These are phyloP conservation scores for Guyanaporus albipodus DNA, from an alignment of 768 basidiomycete species.

Conservation along the genomic window DNA sequence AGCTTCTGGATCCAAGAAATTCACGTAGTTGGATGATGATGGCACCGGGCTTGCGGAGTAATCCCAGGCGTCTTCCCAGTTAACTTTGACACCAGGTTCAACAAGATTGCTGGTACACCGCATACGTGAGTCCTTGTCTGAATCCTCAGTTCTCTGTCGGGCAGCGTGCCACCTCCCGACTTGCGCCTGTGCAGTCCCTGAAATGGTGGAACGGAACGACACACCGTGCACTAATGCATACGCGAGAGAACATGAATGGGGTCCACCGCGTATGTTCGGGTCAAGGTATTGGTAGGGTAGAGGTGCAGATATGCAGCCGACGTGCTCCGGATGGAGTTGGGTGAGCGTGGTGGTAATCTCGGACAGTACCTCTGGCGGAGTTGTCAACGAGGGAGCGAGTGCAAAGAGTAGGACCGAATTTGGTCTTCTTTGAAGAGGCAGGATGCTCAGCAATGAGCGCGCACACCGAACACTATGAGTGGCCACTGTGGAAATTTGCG, in stretches of 20 bases:
- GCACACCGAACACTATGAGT: slow-evolving; percentile 18
- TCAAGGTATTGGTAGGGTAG: slow-evolving; percentile 26
- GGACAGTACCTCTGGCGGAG: slow-evolving; percentile 30
- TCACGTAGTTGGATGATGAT: background rate
- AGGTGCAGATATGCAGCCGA: slow-evolving; percentile 64
- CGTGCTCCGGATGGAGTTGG: slow-evolving; percentile 36
- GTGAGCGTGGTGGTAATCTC: slow-evolving; percentile 38
- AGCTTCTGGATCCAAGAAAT: background rate
- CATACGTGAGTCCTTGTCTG: background rate
- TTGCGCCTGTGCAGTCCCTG: slow-evolving; percentile 53
- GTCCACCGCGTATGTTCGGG: slow-evolving; percentile 9
- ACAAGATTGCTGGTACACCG: slow-evolving; percentile 2
- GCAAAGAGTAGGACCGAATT: slow-evolving; percentile 20
- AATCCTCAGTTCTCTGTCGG: slow-evolving; percentile 27
- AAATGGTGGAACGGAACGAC: slow-evolving; percentile 61
- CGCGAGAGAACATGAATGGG: slow-evolving; percentile 55
- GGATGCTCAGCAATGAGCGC: slow-evolving; percentile 13
- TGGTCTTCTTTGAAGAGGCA: slow-evolving; percentile 2
- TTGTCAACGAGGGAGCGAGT: slow-evolving; percentile 24
- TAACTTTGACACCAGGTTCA: slow-evolving; percentile 17
- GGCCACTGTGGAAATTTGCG: slow-evolving; percentile 12
- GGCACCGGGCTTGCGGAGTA: slow-evolving; percentile 13
- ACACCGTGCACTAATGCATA: slow-evolving; percentile 42
- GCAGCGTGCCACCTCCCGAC: slow-evolving; percentile 72
- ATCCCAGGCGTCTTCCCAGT: slow-evolving; percentile 56